phyloP scores from a whole-genome alignment of 179 eudicot species.

The Silene noctiflora region DNA sequence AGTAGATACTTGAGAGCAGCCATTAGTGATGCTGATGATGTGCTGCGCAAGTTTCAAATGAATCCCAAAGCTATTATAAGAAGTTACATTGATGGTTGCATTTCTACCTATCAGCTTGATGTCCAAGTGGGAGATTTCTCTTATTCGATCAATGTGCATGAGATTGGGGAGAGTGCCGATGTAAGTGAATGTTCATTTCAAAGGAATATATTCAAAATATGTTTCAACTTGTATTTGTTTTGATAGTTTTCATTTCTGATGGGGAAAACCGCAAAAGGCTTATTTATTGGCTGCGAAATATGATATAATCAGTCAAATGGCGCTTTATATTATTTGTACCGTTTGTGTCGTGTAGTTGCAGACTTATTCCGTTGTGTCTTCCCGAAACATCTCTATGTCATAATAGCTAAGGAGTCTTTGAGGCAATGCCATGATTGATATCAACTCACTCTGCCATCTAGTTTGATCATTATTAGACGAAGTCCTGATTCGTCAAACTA shows the following conservation, averaged over 20 bases:
- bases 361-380: too few species aligned
- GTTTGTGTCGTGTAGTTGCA: too few species aligned
- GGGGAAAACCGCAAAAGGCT: too few species aligned
- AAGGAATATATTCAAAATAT: not conserved
- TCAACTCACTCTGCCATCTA: too few species aligned
- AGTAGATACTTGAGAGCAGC: conserved; percentile 58
- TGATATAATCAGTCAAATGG: too few species aligned
- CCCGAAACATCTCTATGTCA: too few species aligned
- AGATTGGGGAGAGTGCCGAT: conserved; percentile 50
- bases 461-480: not conserved
- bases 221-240: too few species aligned
- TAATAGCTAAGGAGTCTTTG: too few species aligned
- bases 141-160: conserved; percentile 53
- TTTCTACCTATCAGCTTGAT: conserved; percentile 37
- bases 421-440: too few species aligned
- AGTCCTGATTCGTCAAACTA: not conserved
- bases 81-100: conserved; percentile 29
- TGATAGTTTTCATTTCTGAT: too few species aligned
- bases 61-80: conserved; percentile 42
- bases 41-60: conserved; percentile 41
- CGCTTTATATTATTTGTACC: too few species aligned
- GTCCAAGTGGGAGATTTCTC: conserved; percentile 46
- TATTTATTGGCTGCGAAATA: too few species aligned
- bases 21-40: conserved; percentile 49
- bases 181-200: conserved; percentile 42